Base-by-base conservation (phyloP, 148 eudicot genomes). In the Vaccinium myrtillus region DNA sequence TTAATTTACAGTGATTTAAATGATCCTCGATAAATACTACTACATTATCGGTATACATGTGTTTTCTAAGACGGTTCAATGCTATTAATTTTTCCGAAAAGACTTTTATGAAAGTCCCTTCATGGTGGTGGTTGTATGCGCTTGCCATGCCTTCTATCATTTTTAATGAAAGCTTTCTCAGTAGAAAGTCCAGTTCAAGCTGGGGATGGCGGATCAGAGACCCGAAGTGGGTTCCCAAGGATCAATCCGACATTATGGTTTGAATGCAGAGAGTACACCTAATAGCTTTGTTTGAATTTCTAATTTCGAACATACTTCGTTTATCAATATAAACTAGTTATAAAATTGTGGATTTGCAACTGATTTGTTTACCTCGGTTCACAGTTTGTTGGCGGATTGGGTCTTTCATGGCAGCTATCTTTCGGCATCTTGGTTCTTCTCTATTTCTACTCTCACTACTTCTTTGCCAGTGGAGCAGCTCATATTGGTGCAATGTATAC, bases 401-500 rank as follows among this genome's bases (percentile, higher is more conserved):
- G 98, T 77, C 99, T 96, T 36, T 93, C 97, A 82, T 96, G 98
- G 99, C 99, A 96, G 85, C 86, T 90, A 82, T 94, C 99, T 46
- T 97, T 97, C 49, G 98, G 98, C 74, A 94, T 97, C 74, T 97
- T 97, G 27, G 93, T 93, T 79, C 98, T 97, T 46, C 96, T 97
- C 43, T 97, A 97, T 88, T 97, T 94, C 96, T 97, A 95, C 85
- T 94, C 98, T 56, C 99, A 97, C 88, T 97, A 95, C 92, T 97
- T 97, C 87, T 97, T 97, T 50, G 99, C 99, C 63, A 97, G 98
- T 83, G 99, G 99, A 77, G 99, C 99, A 71, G 99, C 99, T 83
- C 98, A 97, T 51, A 97, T 97, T n/a, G 99, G 99, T 61, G 99
- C 99, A 81, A 97, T 97, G 99, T 97, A 90, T 86, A 95, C 99